phyloP scores from a whole-genome alignment of 768 basidiomycete species.

The Russula compacta region DNA sequence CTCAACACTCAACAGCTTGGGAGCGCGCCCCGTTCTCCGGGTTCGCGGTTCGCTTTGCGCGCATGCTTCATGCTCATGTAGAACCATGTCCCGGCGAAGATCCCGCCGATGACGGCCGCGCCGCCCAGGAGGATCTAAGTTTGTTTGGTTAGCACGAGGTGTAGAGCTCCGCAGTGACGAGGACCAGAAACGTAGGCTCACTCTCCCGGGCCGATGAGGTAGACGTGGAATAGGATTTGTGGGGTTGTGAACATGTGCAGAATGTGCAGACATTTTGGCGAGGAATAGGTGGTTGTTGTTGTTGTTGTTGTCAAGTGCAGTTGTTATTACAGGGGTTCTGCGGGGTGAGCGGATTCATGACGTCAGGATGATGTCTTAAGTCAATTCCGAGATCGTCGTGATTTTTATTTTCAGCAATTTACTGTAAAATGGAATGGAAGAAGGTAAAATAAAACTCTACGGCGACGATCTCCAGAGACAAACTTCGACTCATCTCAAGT shows the following conservation, averaged over 20 bases:
- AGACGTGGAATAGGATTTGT: too few relatives aligned
- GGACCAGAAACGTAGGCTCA: too few relatives aligned
- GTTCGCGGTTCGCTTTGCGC: slow-evolving; percentile 13
- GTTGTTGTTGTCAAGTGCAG: not conserved
- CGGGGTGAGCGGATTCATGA: too few relatives aligned
- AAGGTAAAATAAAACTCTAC: too few relatives aligned
- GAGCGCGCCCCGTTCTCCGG: slow-evolving; percentile 6
- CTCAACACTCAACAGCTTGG: slow-evolving; percentile 14
- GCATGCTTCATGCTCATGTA: slow-evolving; percentile 14
- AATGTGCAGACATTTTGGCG: not conserved
- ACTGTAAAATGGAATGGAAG: too few relatives aligned
- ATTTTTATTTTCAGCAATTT: too few relatives aligned
- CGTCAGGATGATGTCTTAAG: too few relatives aligned
- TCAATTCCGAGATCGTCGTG: too few relatives aligned
- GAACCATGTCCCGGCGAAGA: slow-evolving; percentile 5
- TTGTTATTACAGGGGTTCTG: too few relatives aligned
- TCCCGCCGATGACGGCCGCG: slow-evolving; percentile 3
- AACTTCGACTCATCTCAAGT: not conserved
- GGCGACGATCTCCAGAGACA: too few relatives aligned
- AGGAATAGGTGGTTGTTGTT: not conserved
- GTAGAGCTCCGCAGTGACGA: too few relatives aligned
- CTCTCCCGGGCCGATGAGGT: slow-evolving; percentile 1
- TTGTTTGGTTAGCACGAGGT: not conserved
- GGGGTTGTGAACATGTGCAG: not conserved
- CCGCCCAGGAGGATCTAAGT: slow-evolving; percentile 11